Base-by-base conservation (phyloP, 192 early-diverging fungal species). In the Funneliformis mosseae region DNA sequence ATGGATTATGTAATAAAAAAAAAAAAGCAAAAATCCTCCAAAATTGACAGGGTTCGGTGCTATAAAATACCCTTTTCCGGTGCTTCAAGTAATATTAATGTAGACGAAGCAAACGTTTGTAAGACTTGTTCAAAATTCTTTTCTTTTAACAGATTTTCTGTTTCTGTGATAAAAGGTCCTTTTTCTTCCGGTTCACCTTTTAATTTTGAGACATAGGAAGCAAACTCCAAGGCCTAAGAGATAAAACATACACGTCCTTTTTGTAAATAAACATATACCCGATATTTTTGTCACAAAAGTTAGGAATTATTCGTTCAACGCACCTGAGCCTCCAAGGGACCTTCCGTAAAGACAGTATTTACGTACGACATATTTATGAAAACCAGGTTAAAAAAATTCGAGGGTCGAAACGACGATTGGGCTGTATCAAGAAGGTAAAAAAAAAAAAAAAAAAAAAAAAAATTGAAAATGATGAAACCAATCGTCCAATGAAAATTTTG, bases 141-240 rank as follows among this genome's bases (percentile, higher is more conserved):
- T 74, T 86, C 87, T 67, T 86, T 87, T 18, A 92, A 78, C 39
- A 93, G 83, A 21, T 88, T 83, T 23, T 81, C 80, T 60, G 92
- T 78, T 63, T 89, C 84, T 55, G 84, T 89, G 16, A 88, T 77
- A 55, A 87, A 84, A 86, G 87, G 64, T 77, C 71, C 60, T 70
- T 86, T 83, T 66, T 83, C 78, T 76, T 90, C 81, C 21, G 83
- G 71, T 79, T 86, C 87, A 73, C 88, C 88, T 18, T 88, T 88
- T 68, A 90, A 85, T 38, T 81, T 83, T 76, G 87, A 87, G 82
- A 96, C 88, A 70, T 92, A 91, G 64, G 87, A 83, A 48, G 93
- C 93, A 69, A 96, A 89, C 82, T 96, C 93, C 55, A 85, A 80
- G 74, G 91, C 87, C 92, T 96, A 80, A 61, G 23, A 61, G 48